Conservation (phyloP, 2,329 filamentous ascomycete species). For the Cladorrhinum sp. region DNA sequence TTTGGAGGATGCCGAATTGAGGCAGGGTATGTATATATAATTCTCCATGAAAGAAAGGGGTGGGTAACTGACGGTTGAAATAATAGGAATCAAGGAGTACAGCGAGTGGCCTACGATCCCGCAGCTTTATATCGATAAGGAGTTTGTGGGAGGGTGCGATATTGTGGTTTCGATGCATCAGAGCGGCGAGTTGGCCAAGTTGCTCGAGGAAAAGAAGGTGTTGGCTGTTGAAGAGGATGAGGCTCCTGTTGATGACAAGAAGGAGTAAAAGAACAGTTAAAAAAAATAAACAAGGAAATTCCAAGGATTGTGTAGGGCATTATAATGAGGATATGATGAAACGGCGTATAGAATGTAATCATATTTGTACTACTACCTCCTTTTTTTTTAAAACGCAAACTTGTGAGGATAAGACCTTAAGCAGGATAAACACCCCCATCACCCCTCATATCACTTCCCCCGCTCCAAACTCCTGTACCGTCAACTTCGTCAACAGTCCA, state of each 20-base stretch:
- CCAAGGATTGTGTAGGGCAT: not conserved
- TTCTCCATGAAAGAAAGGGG: not conserved
- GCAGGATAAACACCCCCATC: constrained; percentile 69
- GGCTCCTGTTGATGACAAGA: constrained; percentile 35
- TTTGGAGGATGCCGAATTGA: constrained; percentile 82
- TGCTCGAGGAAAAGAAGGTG: constrained; percentile 91
- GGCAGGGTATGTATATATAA: constrained; percentile 56
- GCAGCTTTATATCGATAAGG: constrained; percentile 90
- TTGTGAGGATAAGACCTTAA: constrained; percentile 29
- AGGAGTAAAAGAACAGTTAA: constrained; percentile 32
- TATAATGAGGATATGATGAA: not conserved
- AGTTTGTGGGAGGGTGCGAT: constrained; percentile 97
- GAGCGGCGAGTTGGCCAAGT: constrained; percentile 85
- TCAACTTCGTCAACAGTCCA: constrained; percentile 69
- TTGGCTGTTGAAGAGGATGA: constrained; percentile 59
- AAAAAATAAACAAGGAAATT: constrained; percentile 18
- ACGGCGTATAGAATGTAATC: not conserved
- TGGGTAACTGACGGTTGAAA: constrained; percentile 13
- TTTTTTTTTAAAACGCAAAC: too few species aligned
- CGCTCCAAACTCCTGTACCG: constrained; percentile 73
- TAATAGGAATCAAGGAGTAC: constrained; percentile 92
- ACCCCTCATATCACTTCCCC: constrained; percentile 81
- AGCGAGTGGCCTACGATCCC: constrained; percentile 99
- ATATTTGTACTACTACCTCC: not conserved
- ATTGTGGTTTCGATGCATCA: constrained; percentile 97